Evolutionary conservation across 305 asterid genomes (phyloP), one percentile per base, ranked within the genome.

Genomic region (Coffea humblotiana): DNA sequence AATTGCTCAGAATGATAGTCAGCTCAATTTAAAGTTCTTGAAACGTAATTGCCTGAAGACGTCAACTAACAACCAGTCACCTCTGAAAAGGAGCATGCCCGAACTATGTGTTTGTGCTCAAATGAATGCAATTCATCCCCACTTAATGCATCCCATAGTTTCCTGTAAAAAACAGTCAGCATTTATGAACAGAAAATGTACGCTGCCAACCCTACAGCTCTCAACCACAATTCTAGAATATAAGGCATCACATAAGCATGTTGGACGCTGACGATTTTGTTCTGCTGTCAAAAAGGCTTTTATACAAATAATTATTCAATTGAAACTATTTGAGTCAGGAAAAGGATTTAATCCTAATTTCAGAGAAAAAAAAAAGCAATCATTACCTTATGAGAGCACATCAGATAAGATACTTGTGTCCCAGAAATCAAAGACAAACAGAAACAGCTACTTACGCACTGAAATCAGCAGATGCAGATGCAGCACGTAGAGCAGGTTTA

Each of bases 61-160:
- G 69, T 65, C 23, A 60, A 56, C 54, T 69, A 52, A 48, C 64
- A 74, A 8, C 65, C 78, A 75, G 49, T 56, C 79, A 95, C 99
- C 98, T 95, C 97, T 51, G 99, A 93, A 86, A 95, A 95, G 51
- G 99, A 91, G 81, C 99, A 92, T 45, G 99, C 83, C 66, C 99
- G 95, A 78, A 94, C 99, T 56, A 95, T 95, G 88, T 95, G 99
- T 87, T 95, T 95, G 92, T 95, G 99, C 85, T 93, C 97, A 86
- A 95, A 95, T 0, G 99, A 94, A 77, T 92, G 97, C 87, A 95
- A 83, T 77, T 85, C 98, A 79, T 95, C 97, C 75, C 99, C 98
- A 72, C 94, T 88, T 82, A 95, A 86, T 56, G 98, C 99, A 90
- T 95, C 97, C 99, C 98, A 95, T 74, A 95, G 71, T 87, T 95